Base-by-base conservation (phyloP, 1,284 basidiomycete genomes). In the Ustilago tritici region DNA sequence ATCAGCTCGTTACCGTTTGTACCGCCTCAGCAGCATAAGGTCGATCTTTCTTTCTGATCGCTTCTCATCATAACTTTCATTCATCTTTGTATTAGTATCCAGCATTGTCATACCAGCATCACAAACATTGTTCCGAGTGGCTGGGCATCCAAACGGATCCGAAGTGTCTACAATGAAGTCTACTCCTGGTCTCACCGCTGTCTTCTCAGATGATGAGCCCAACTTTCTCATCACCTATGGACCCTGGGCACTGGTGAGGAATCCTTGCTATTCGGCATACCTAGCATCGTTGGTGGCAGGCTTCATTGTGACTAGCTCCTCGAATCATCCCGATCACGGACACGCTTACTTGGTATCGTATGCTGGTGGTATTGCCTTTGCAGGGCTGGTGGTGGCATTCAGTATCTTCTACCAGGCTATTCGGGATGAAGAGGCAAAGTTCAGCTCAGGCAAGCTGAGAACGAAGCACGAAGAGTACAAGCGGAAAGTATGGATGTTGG, bases 351-450 rank as follows among this genome's bases (percentile, higher is more conserved):
- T 76, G 56, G 69, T 69, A 1, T 61, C 68, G 23, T 69, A 76
- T 56, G 68, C 74, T 3, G 74, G 74, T 0, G 69, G 69, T 1
- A 68, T 76, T 28, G 55, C 69, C 4, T 53, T 76, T 6, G 52
- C 74, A 7, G 56, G 23, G 4, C 32, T 76, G 3, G 28, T 68
- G 2, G 65, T 71, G 0, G 69, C 54, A 2, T 64, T 76, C 61
- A 71, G 58, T 53, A 55, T 76, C 58, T 69, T 61, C 32, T 69
- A 65, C n/a, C 61, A 65, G 46, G 74, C 69, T 2, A 71, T 71
- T 28, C 49, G 74, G 38, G 68, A 76, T n/a, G 74, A 76, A 53
- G 74, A 76, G 50, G 74, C 69, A 41, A 76, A 76, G 46, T 76
- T 76, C n/a, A 58, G 49, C 40, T 61, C 59, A 34, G 71, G 74